A percentile compares a stretch with the other conserved stretches of the same genome.
phyloP scores from a whole-genome alignment of 108 stramenopile genomes.

The Licmophora abbreviata region DNA sequence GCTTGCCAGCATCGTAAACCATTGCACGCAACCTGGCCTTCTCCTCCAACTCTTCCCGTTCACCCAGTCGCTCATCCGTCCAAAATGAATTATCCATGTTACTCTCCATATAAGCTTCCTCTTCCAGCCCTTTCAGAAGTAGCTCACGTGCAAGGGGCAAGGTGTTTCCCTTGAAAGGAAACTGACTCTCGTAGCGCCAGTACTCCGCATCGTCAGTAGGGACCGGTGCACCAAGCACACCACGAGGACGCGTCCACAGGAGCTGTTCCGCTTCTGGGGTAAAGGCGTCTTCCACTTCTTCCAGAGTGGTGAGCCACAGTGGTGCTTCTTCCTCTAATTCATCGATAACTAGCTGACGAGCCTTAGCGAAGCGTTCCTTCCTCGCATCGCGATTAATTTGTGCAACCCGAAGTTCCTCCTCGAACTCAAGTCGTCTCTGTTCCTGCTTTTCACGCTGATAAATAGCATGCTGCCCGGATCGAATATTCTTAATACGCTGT shows the following conservation, averaged over 20 bases:
- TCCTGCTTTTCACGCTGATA: slow-evolving; percentile 37
- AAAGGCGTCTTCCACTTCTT: slow-evolving; percentile 79
- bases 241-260: slow-evolving; percentile 60
- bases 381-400: slow-evolving; percentile 48
- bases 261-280: slow-evolving; percentile 48
- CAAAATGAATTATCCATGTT: slow-evolving; percentile 57
- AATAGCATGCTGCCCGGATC: slow-evolving; percentile 40
- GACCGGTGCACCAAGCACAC: slow-evolving; percentile 63
- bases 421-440: slow-evolving; percentile 37
- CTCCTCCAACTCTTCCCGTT: slow-evolving; percentile 38
- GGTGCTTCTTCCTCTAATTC: slow-evolving; percentile 69
- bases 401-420: slow-evolving; percentile 45
- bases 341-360: slow-evolving; percentile 57
- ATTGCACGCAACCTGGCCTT: slow-evolving; percentile 71
- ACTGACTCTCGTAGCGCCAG: slow-evolving; percentile 77
- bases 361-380: slow-evolving; percentile 34
- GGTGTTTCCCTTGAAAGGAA: slow-evolving; percentile 54
- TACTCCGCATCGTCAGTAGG: slow-evolving; percentile 64
- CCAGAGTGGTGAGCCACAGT: slow-evolving; percentile 67
- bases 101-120: slow-evolving; percentile 50
- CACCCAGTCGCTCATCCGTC: slow-evolving; percentile 54
- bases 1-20: slow-evolving; percentile 53
- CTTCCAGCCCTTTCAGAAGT: slow-evolving; percentile 52
- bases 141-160: slow-evolving; percentile 55
- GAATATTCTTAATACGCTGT: slow-evolving; percentile 64